Evolutionary conservation across 2,329 filamentous ascomycete species (phyloP).

Genomic region (Elsinoe fawcettii): DNA sequence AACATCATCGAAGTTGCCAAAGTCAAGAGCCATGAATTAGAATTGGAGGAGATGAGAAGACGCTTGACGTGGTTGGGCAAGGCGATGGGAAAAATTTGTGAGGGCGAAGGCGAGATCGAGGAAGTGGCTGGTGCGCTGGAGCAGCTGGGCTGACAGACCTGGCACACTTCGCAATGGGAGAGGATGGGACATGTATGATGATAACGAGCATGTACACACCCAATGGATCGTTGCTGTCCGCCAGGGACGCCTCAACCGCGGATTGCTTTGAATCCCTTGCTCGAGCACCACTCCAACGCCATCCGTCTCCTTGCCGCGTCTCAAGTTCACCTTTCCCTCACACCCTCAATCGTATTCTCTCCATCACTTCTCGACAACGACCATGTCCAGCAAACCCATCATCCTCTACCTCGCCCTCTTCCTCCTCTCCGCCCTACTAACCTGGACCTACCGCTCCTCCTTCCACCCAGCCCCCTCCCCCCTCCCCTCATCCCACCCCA

Average conservation of each 20-base stretch:
- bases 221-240: background rate
- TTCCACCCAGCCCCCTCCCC: background rate
- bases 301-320: background rate
- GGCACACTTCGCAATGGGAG: background rate
- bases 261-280: no score
- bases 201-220: background rate
- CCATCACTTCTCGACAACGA: background rate
- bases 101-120: conserved; percentile 29
- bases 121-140: conserved; percentile 37
- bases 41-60: conserved; percentile 60
- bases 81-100: conserved; percentile 19
- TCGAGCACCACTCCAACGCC: background rate
- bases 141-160: conserved; percentile 27
- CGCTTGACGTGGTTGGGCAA: conserved; percentile 43
- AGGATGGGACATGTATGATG: background rate
- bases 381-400: conserved; percentile 23
- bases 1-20: conserved; percentile 70
- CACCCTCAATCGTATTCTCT: background rate
- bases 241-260: no score
- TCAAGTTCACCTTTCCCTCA: background rate
- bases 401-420: conserved; percentile 29
- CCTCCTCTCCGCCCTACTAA: conserved; percentile 29
- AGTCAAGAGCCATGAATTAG: conserved; percentile 71
- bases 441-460: conserved; percentile 24
- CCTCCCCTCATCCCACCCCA: conserved; percentile 9